Evolutionary conservation across 257 asterid species (phyloP), one percentile per base, ranked within the genome.

Genomic region (Rhazya stricta): DNA sequence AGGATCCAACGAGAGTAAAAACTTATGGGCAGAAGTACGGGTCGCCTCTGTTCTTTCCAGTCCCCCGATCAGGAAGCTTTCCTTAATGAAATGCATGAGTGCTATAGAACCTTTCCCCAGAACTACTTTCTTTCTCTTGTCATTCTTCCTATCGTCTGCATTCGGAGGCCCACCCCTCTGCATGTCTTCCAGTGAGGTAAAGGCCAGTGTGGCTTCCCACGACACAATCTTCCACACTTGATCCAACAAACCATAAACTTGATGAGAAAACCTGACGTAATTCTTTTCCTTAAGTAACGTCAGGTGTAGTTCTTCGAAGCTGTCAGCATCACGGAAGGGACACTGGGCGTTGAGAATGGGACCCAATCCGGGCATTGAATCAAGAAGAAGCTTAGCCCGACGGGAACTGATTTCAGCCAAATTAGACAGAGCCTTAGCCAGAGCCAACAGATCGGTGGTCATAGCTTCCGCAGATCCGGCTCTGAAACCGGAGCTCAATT

Each of bases 131-230:
- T 77, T 94, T 63, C 84, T 95, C 96, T 88, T 92, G 41, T 86
- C 96, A 51, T 70, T 69, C 83, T 81, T 90, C 86, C 83, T 88
- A 76, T 78, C 67, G 9, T 65, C 79, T 11, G 56, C 81, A 23
- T 63, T 71, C 21, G 60, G 82, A 18, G 71, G 15, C 65, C 68
- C 83, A 79, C 48, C 78, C 46, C 79, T 70, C 29, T 57, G 48
- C 48, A 45, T 54, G 34, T 42, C 41, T 74, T 88, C 96, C 3
- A 91, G 91, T 21, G 88, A 78, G 54, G 87, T 48, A 80, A 91
- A 89, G 50, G 99, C 97, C 73, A 79, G 78, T 37, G 84, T 74
- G 10, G 85, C 97, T 83, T 95, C 99, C 96, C 88, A 88, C n/a
- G 90, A 86, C 56, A 95, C 77, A 29, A 87, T 83, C 82, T 88